phyloP scores from a whole-genome alignment of 192 early-diverging fungal species.

The Gamsiella multidivaricata region DNA sequence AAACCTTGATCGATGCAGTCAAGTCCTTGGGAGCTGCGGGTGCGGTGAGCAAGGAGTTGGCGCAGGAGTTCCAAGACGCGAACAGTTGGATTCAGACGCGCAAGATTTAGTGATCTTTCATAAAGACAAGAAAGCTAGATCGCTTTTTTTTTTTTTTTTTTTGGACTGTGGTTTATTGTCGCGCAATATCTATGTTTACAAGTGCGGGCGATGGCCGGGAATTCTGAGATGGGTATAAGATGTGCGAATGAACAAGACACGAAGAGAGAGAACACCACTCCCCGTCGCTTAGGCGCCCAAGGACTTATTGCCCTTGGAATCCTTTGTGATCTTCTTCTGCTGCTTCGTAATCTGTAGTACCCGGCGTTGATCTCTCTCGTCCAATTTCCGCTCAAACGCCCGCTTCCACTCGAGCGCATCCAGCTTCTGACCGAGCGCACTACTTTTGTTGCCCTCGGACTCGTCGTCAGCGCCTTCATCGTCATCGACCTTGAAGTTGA shows the following conservation, averaged over 20 bases:
- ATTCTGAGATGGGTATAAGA: too few relatives aligned
- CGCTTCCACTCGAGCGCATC: slow-evolving; percentile 29
- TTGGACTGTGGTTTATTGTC: too few relatives aligned
- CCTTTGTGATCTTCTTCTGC: not conserved
- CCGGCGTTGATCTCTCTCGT: slow-evolving; percentile 22
- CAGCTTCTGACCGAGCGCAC: not conserved
- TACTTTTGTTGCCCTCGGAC: too few relatives aligned
- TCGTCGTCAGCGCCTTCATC: not conserved
- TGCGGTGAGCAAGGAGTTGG: slow-evolving; percentile 32
- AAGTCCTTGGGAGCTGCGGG: slow-evolving; percentile 22
- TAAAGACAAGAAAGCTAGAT: too few relatives aligned
- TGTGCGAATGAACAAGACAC: too few relatives aligned
- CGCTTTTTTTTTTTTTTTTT: too few relatives aligned
- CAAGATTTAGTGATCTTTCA: slow-evolving; percentile 30
- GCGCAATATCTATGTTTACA: too few relatives aligned
- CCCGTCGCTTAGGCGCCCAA: too few relatives aligned
- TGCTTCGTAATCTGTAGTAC: not conserved
- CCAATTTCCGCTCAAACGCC: slow-evolving; percentile 23
- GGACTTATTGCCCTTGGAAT: slow-evolving; percentile 1
- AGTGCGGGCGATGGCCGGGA: too few relatives aligned
- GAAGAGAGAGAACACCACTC: too few relatives aligned
- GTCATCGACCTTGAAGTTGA: slow-evolving; percentile 41
- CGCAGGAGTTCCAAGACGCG: slow-evolving; percentile 41
- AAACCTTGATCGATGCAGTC: slow-evolving; percentile 39
- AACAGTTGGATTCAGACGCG: slow-evolving; percentile 44